Evolutionary conservation across 495 filamentous ascomycete species (phyloP).

Genomic region (Poronia punctata): DNA sequence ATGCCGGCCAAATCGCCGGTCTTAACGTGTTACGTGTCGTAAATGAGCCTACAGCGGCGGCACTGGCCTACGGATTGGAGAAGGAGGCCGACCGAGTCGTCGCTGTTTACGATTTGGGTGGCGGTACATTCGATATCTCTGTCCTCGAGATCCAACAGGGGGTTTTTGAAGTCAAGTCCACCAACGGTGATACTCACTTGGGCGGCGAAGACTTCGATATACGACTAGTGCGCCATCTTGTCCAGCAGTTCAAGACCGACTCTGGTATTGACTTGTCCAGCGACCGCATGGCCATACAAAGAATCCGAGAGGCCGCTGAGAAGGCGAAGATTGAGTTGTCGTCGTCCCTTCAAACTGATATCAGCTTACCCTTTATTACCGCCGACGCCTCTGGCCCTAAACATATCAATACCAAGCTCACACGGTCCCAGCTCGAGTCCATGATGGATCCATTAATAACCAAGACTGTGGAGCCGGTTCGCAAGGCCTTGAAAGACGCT

Average conservation of each 20-base stretch:
- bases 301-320: constrained; percentile 98
- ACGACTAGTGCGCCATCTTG: constrained; percentile 86
- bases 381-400: constrained; percentile 90
- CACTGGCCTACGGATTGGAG: constrained; percentile 90
- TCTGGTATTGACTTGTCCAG: constrained; percentile 81
- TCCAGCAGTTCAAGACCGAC: constrained; percentile 94
- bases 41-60: constrained; percentile 93
- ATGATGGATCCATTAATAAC: constrained; percentile 88
- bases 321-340: constrained; percentile 99
- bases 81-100: constrained; percentile 87
- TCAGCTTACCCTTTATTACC: constrained; percentile 98
- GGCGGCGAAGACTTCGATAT: constrained; percentile 99
- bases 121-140: constrained; percentile 98
- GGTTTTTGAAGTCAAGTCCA: constrained; percentile 98
- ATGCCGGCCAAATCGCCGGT: constrained; percentile 92
- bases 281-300: constrained; percentile 98
- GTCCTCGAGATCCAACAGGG: constrained; percentile 96
- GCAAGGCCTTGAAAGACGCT: constrained; percentile 97
- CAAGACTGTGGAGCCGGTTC: constrained; percentile 83
- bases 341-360: constrained; percentile 92
- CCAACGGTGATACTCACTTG: constrained; percentile 96
- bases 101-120: constrained; percentile 96
- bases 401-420: constrained; percentile 96
- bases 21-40: constrained; percentile 95
- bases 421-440: constrained; percentile 83